Base-by-base conservation (phyloP, 495 filamentous ascomycete genomes). In the Lophiotrema nucula region DNA sequence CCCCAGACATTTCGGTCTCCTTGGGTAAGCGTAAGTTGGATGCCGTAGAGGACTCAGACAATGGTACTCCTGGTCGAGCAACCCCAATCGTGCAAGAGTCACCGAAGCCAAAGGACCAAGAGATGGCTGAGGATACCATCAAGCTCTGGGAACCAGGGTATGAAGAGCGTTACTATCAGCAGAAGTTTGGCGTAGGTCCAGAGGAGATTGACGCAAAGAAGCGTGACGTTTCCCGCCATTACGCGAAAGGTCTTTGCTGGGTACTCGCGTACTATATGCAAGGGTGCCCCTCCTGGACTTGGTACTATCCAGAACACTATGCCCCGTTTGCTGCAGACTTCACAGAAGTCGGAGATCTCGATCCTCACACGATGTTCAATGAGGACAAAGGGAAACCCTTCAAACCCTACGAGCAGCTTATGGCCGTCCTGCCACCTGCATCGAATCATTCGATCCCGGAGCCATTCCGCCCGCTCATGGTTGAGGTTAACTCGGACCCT, bases 271-370 rank as follows among this genome's bases (percentile, higher is more conserved):
- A 99, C 68, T 99, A 99, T 71, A 95, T 96, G 70, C 93, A 99
- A 72, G 93, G 95, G 16, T 97, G 93, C 66, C 90, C 95, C 11
- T 95, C 89, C 1, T 97, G 95, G 93, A 92, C 87, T 47, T 99
- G 93, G 93, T 99, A 91, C 68, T 99, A 96, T 67, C 93, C 93
- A 1, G 92, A 97, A 68, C 93, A 99, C 70, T 99, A 99, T 67
- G 95, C 93, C 3, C 93, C 93, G 11, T 97, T 97, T 73, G 93
- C 95, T 0, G 87, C 90, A 41, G 93, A 99, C 72, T 99, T 99
- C 69, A 84, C 85, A 47, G 88, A 93, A 47, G 77, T 99, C 27
- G 81, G 72, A 43, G 83, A 92, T 48, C 84, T 96, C 74, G 79
- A 84, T 18, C 50, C 58, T 31, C 80, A 95, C 62, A 76, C 78